Evolutionary conservation across 2,329 filamentous ascomycete genomes (phyloP).

Genomic region (Colletotrichum cuscutae): DNA sequence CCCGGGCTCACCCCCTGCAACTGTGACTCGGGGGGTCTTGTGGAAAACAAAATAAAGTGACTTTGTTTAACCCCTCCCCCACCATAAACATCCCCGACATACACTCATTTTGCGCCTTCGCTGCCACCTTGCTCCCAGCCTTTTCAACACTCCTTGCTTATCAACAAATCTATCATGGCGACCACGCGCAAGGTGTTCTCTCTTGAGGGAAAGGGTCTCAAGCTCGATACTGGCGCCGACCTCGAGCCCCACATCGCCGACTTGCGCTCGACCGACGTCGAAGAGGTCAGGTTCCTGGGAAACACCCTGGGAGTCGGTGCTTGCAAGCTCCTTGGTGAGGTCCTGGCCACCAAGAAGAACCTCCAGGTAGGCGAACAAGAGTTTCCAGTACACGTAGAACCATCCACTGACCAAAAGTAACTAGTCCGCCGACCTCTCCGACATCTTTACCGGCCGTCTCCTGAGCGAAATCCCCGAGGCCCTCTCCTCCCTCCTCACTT

Average conservation of each 20-base stretch:
- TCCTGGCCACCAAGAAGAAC: constrained; percentile 85
- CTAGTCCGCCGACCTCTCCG: constrained; percentile 86
- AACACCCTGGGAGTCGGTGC: constrained; percentile 94
- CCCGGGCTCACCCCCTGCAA: constrained; percentile 18
- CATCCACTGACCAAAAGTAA: constrained; percentile 5
- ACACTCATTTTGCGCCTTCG: constrained; percentile 31
- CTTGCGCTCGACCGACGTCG: constrained; percentile 79
- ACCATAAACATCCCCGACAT: constrained; percentile 28
- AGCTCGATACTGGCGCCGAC: constrained; percentile 89
- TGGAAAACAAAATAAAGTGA: constrained; percentile 26
- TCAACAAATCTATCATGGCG: constrained; percentile 24
- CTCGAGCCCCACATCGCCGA: constrained; percentile 84
- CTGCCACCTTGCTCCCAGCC: constrained; percentile 14
- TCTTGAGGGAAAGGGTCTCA: constrained; percentile 90
- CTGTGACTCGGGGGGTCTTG: constrained; percentile 21
- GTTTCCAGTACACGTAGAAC: background rate
- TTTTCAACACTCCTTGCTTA: background rate
- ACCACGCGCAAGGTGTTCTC: constrained; percentile 76
- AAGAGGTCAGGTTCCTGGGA: constrained; percentile 87
- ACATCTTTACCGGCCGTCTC: constrained; percentile 96
- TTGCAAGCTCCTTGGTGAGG: constrained; percentile 84
- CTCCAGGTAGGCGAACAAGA: constrained; percentile 68
- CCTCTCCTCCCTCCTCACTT: constrained; percentile 84
- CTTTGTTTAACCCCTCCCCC: constrained; percentile 32
- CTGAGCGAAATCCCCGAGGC: constrained; percentile 94